A percentile compares a stretch with the other conserved stretches of the same genome.
These are phyloP conservation scores for Syzygium syzygioides DNA, from an alignment of 441 rosid species.

Conservation along the genomic window DNA sequence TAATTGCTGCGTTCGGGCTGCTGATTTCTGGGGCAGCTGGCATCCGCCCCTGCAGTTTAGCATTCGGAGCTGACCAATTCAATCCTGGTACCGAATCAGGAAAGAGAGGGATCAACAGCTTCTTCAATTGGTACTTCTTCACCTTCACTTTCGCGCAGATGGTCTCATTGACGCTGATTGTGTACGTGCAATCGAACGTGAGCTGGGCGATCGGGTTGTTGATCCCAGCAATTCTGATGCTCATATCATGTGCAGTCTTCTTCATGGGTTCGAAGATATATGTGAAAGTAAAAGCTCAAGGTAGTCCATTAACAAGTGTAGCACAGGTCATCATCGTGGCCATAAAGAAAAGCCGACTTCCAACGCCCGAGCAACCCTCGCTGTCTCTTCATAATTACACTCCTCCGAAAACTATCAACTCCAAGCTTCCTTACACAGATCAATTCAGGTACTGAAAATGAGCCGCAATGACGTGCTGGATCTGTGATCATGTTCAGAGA, in stretches of 20 bases:
- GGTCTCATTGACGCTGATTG: neutral
- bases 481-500: neutral
- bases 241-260: neutral
- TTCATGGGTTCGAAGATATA: conserved; percentile 2
- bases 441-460: neutral
- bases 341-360: neutral
- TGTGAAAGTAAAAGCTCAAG: neutral
- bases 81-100: neutral
- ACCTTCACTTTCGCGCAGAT: neutral
- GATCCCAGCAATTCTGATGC: neutral
- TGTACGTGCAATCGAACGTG: neutral
- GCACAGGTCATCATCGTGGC: neutral
- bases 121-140: conserved; percentile 3
- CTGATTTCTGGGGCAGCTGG: neutral
- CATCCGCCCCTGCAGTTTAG: neutral
- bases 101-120: conserved; percentile 1
- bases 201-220: neutral
- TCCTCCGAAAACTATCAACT: neutral
- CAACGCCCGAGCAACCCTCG: neutral
- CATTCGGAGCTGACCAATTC: neutral
- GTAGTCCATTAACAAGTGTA: neutral
- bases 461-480: neutral
- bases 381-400: neutral
- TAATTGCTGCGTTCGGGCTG: neutral
- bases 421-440: neutral